These are phyloP conservation scores for Alternaria triticimaculans DNA, from an alignment of 2,329 filamentous ascomycete genomes.

Conservation along the genomic window DNA sequence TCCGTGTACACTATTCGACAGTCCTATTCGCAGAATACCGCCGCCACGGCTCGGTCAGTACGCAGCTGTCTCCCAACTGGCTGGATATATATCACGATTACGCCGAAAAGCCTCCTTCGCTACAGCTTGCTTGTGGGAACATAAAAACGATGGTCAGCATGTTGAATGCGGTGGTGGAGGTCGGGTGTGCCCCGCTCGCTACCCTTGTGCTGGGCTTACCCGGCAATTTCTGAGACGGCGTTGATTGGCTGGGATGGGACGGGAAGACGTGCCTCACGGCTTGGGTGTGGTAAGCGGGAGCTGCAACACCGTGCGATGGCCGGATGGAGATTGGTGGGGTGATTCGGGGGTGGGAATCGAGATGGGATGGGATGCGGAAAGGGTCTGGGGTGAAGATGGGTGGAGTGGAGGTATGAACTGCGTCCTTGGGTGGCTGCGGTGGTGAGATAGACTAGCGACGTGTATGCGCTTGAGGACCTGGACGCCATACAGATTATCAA, in stretches of 20 bases:
- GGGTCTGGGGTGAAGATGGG: too few relatives aligned
- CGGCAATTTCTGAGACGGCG: background rate
- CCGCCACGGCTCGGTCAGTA: background rate
- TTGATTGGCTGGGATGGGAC: slow-evolving; percentile 1
- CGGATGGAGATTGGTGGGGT: background rate
- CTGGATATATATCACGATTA: background rate
- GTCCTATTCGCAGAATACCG: background rate
- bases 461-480: too few relatives aligned
- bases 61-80: background rate
- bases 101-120: background rate
- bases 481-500: too few relatives aligned
- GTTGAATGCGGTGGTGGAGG: background rate
- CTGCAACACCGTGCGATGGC: background rate
- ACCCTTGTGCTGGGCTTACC: background rate
- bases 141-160: background rate
- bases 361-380: background rate
- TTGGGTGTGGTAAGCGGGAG: background rate
- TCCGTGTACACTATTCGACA: background rate
- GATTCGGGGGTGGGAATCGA: background rate
- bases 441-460: too few relatives aligned
- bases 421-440: too few relatives aligned
- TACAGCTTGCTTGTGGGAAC: background rate
- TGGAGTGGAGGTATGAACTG: background rate
- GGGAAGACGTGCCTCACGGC: too few relatives aligned
- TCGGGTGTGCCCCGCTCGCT: slow-evolving; percentile 1